These are phyloP conservation scores for Verticillium nonalfalfae DNA, from an alignment of 2,329 filamentous ascomycete genomes.

Conservation along the genomic window DNA sequence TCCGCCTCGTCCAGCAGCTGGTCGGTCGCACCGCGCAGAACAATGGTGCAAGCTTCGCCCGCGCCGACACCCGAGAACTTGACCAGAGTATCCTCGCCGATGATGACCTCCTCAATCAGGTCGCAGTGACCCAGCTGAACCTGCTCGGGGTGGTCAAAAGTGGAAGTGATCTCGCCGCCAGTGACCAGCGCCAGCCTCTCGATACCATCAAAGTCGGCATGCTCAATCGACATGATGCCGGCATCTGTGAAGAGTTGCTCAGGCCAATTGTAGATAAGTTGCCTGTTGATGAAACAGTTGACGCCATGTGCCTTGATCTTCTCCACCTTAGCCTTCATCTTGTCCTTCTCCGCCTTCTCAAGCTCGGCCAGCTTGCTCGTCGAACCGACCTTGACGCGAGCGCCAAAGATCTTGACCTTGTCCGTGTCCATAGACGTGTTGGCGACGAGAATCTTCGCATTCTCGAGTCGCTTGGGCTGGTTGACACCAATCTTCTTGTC, in stretches of 20 bases:
- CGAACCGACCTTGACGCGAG: conserved; percentile 90
- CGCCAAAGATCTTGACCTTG: conserved; percentile 99
- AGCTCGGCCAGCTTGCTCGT: conserved; percentile 97
- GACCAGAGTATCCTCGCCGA: conserved; percentile 95
- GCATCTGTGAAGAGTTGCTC: conserved; percentile 98
- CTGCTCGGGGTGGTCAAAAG: conserved; percentile 95
- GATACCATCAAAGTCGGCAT: conserved; percentile 97
- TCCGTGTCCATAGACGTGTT: conserved; percentile 99
- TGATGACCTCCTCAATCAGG: conserved; percentile 94
- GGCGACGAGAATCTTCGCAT: conserved; percentile 95
- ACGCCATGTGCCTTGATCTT: conserved; percentile 98
- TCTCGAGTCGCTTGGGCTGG: conserved; percentile 94
- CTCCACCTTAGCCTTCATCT: conserved; percentile 99
- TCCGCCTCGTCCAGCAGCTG: conserved; percentile 96
- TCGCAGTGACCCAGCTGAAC: conserved; percentile 96
- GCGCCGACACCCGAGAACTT: conserved; percentile 95
- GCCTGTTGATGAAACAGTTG: conserved; percentile 99
- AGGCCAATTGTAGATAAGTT: conserved; percentile 99
- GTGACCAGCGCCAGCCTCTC: conserved; percentile 92
- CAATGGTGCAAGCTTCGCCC: conserved; percentile 91
- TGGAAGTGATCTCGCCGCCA: conserved; percentile 93
- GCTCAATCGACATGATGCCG: conserved; percentile 97
- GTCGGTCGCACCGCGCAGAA: conserved; percentile 91
- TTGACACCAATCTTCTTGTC: conserved; percentile 99
- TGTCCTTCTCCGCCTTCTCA: conserved; percentile 96